These are phyloP conservation scores for Didymellaceae sp. DNA, from an alignment of 2,329 filamentous ascomycete genomes.

Conservation along the genomic window DNA sequence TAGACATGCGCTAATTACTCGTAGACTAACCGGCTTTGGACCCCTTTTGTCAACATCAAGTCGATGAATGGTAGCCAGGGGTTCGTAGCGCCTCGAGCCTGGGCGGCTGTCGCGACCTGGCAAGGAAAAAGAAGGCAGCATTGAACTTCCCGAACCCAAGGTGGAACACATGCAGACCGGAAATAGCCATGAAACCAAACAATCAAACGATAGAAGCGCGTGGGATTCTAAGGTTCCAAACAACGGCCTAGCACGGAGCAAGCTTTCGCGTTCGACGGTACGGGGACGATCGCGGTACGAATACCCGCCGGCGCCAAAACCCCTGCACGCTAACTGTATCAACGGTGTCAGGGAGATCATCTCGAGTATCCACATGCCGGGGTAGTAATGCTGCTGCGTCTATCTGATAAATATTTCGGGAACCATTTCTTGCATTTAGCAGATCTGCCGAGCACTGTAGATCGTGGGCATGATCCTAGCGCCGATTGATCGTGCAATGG, in stretches of 20 bases:
- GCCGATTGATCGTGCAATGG: neutral
- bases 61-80: too few relatives aligned
- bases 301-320: slow-evolving; percentile 5
- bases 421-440: too few relatives aligned
- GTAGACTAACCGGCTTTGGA: slow-evolving; percentile 1
- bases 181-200: slow-evolving; percentile 22
- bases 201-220: slow-evolving; percentile 7
- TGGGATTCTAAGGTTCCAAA: slow-evolving; percentile 9
- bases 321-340: slow-evolving; percentile 11
- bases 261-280: slow-evolving; percentile 11
- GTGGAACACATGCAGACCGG: neutral
- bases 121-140: slow-evolving; percentile 7
- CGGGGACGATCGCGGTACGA: slow-evolving; percentile 18
- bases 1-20: slow-evolving; percentile 6
- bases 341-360: slow-evolving; percentile 3
- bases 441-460: too few relatives aligned
- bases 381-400: too few relatives aligned
- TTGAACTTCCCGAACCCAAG: neutral
- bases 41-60: neutral
- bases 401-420: too few relatives aligned
- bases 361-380: neutral
- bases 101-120: neutral
- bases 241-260: slow-evolving; percentile 11
- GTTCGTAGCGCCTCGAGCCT: too few relatives aligned
- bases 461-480: too few relatives aligned